Evolutionary conservation across 495 filamentous ascomycete genomes (phyloP).

Genomic region (Clavariopsis aquatica): DNA sequence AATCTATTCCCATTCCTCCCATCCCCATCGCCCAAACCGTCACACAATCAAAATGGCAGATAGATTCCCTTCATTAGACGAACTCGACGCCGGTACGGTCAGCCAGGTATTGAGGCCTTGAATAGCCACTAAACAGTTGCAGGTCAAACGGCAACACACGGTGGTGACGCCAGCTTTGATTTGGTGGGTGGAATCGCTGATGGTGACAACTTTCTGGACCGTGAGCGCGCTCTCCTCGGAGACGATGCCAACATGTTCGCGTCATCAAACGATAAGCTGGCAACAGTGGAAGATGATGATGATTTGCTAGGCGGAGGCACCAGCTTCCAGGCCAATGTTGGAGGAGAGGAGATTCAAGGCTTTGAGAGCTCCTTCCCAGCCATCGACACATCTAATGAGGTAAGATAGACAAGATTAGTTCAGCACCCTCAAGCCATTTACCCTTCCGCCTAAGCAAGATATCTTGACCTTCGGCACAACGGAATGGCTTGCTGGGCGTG

Average conservation of each 20-base stretch:
- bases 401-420: constrained; percentile 39
- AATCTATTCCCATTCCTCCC: neutral
- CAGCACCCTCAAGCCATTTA: neutral
- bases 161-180: constrained; percentile 46
- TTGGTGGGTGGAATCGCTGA: constrained; percentile 49
- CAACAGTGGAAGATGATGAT: constrained; percentile 61
- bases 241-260: constrained; percentile 92
- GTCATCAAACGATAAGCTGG: constrained; percentile 68
- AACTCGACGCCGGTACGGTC: constrained; percentile 82
- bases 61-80: constrained; percentile 93
- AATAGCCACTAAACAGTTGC: constrained; percentile 8
- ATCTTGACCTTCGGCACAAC: too few relatives aligned
- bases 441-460: neutral
- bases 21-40: neutral
- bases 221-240: constrained; percentile 84
- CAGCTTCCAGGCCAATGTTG: constrained; percentile 42
- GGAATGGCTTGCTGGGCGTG: too few relatives aligned
- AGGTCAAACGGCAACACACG: constrained; percentile 61
- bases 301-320: constrained; percentile 66
- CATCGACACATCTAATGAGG: constrained; percentile 77
- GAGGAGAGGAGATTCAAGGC: constrained; percentile 58
- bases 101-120: constrained; percentile 31
- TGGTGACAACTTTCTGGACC: constrained; percentile 78
- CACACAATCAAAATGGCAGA: constrained; percentile 71
- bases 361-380: constrained; percentile 90